These are phyloP conservation scores for Monilinia aucupariae DNA, from an alignment of 2,329 filamentous ascomycete species.

Conservation along the genomic window DNA sequence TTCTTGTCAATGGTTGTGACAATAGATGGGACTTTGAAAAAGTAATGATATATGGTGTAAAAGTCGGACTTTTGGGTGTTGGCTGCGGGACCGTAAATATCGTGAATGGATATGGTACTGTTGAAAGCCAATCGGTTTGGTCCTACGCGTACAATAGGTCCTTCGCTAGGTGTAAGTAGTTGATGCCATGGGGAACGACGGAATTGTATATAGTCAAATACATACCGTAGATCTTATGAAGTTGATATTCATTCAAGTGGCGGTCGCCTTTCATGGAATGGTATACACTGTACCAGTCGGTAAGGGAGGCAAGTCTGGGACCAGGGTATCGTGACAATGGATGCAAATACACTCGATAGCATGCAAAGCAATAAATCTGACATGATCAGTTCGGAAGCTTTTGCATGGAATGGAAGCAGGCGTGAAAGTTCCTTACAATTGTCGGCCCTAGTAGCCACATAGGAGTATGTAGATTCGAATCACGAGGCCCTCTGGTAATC, in stretches of 20 bases:
- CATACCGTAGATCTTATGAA: conserved; percentile 66
- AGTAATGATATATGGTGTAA: conserved; percentile 5
- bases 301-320: conserved; percentile 57
- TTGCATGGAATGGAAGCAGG: not conserved
- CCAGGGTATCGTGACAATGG: conserved; percentile 62
- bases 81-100: not conserved
- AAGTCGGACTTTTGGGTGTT: conserved; percentile 3
- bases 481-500: not conserved
- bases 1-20: not conserved
- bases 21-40: conserved; percentile 1
- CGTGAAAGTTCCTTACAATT: not conserved
- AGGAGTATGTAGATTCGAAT: not conserved
- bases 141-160: conserved; percentile 53
- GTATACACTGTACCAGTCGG: conserved; percentile 62
- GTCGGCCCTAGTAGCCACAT: not conserved
- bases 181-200: not conserved
- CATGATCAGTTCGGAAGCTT: not conserved
- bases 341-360: conserved; percentile 59
- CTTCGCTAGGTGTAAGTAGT: conserved; percentile 33
- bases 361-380: not conserved
- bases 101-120: not conserved
- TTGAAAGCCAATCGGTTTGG: conserved; percentile 2
- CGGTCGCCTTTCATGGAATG: conserved; percentile 70
- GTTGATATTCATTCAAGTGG: conserved; percentile 66
- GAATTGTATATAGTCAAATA: conserved; percentile 8